Conservation (phyloP, 2,329 filamentous ascomycete species). For the Penicillium janthinellum region DNA sequence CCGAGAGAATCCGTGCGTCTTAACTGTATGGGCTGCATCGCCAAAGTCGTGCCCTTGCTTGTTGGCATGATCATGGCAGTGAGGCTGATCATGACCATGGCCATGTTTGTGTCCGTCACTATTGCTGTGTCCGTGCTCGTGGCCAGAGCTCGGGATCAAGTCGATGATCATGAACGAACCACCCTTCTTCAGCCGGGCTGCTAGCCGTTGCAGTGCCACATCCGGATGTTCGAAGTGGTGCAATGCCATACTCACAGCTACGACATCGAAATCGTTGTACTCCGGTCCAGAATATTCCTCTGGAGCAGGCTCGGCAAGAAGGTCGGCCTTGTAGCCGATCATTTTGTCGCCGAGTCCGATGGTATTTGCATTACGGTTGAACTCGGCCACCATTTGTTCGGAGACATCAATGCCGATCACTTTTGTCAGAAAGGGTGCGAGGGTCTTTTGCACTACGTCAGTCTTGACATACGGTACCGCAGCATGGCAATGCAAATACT, state of each 20-base stretch:
- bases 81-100: constrained; percentile 11
- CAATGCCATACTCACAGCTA: constrained; percentile 63
- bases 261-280: constrained; percentile 71
- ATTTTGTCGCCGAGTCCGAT: constrained; percentile 57
- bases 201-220: constrained; percentile 61
- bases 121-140: constrained; percentile 21
- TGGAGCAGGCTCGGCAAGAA: constrained; percentile 56
- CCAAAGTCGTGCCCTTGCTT: constrained; percentile 25
- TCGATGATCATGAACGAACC: constrained; percentile 70
- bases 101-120: constrained; percentile 25
- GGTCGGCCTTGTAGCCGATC: constrained; percentile 60
- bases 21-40: constrained; percentile 56
- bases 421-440: constrained; percentile 64
- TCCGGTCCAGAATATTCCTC: constrained; percentile 59
- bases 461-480: neutral
- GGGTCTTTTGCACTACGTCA: constrained; percentile 47
- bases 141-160: constrained; percentile 58
- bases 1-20: constrained; percentile 67
- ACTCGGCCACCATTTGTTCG: constrained; percentile 68
- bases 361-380: constrained; percentile 62
- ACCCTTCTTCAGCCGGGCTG: constrained; percentile 63
- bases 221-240: constrained; percentile 70
- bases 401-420: constrained; percentile 71
- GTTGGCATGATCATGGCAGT: neutral
- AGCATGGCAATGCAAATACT: constrained; percentile 21